Conservation (phyloP, 306 rosid species). For the Dalbergia cochinchinensis region DNA sequence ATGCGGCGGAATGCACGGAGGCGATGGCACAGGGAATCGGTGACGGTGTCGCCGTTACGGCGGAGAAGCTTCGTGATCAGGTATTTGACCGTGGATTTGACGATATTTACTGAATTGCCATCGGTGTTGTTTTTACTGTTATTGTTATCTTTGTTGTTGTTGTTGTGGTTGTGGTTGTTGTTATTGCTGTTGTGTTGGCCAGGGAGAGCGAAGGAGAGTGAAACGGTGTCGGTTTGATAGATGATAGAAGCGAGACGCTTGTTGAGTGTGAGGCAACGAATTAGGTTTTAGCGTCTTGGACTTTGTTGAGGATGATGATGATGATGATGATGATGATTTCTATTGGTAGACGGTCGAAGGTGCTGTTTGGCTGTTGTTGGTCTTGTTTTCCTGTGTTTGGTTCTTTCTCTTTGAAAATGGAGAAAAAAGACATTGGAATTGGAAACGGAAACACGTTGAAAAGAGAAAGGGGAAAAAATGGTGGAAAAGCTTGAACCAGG, state of each 20-base stretch:
- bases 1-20: conserved; percentile 1
- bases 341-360: conserved; percentile 48
- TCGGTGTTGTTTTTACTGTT: too few species aligned
- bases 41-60: background rate
- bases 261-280: conserved; percentile 52
- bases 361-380: background rate
- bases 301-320: conserved; percentile 50
- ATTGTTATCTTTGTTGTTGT: background rate
- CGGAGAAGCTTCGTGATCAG: background rate
- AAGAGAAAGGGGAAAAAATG: too few species aligned
- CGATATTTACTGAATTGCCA: background rate
- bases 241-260: conserved; percentile 50
- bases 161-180: too few species aligned
- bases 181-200: background rate
- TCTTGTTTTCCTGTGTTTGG: background rate
- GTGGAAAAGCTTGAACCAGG: too few species aligned
- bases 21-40: background rate
- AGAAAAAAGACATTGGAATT: too few species aligned
- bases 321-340: conserved; percentile 44
- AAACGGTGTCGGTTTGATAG: conserved; percentile 41
- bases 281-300: conserved; percentile 48
- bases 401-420: too few species aligned
- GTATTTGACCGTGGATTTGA: background rate
- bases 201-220: conserved; percentile 8
- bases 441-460: too few species aligned